Base-by-base conservation (phyloP, 768 basidiomycete genomes). In the Suillus variegatus region DNA sequence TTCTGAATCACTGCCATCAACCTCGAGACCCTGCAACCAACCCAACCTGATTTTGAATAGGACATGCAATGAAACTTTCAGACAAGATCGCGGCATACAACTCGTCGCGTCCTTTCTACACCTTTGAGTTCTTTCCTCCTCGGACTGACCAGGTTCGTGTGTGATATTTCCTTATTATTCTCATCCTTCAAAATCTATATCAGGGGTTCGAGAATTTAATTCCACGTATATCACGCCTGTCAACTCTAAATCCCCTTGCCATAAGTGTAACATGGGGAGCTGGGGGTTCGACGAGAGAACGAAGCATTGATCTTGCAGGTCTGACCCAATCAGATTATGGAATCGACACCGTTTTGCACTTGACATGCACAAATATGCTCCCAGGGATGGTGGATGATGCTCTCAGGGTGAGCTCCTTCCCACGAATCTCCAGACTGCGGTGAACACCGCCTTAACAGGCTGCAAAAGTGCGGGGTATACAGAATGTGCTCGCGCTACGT, bases 211-310 rank as follows among this genome's bases (percentile, higher is more conserved):
- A 92, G 72, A 99, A 99, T 75, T 83, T 99, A 28, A 81, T 95
- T 66, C 82, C 93, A 60, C 93, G 97, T 54, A 93, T 99, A 68
- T 86, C 89, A 36, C 86, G 97, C 58, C 82, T 99, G 64, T 82
- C 90, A n/a, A 72, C 80, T 7, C 82, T 99, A 16, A 79, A 87
- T 43, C 95, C 95, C 7, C 82, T 95, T 7, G 95, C 92, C 28
- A 85, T 99, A 65, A 95, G 90, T 71, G 85, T 99, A 25, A 99
- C 97, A 71, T 99, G 97, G 97, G 97, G 97, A 52, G 97, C 97
- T 0, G 97, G 97, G 12, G 97, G 97, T 2, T 88, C 89, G 8
- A 99, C 97, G 0, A 94, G 86, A 70, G 92, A 95, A 41, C 85
- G 92, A 40, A 93, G 88, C 73, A 80, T 99, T 47, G 95, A 96